Conservation (phyloP, 768 basidiomycete species). For the Cystofilobasidium capitatum region DNA sequence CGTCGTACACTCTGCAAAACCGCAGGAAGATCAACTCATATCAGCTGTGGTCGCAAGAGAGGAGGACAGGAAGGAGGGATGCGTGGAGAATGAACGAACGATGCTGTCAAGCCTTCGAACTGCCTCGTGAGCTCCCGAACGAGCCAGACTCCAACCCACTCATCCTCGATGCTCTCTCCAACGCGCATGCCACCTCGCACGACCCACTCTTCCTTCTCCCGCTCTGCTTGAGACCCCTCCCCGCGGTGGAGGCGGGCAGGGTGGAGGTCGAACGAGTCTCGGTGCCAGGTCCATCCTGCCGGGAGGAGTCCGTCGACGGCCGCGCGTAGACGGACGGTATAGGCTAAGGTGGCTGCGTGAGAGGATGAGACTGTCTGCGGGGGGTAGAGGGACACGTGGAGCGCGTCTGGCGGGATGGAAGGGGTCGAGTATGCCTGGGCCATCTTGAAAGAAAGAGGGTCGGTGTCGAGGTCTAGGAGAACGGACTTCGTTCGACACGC, state of each 20-base stretch:
- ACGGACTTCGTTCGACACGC: constrained; percentile 1
- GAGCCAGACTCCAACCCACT: constrained; percentile 91
- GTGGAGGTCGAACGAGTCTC: constrained; percentile 25
- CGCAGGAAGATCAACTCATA: background rate
- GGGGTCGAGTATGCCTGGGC: constrained; percentile 10
- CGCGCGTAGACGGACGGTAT: background rate
- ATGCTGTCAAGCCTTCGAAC: constrained; percentile 65
- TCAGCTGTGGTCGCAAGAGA: background rate
- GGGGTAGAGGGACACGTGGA: constrained; percentile 18
- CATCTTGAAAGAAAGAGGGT: background rate
- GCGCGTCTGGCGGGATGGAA: constrained; percentile 27
- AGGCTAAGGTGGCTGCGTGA: background rate
- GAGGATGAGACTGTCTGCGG: constrained; percentile 13
- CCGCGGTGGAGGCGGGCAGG: too few species aligned
- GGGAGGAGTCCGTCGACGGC: constrained; percentile 17
- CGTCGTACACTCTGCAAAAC: constrained; percentile 69
- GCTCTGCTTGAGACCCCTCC: background rate
- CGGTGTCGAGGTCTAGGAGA: background rate
- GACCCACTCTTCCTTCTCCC: constrained; percentile 43
- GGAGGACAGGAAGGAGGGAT: background rate
- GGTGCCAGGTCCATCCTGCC: constrained; percentile 31
- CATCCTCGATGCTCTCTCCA: constrained; percentile 95
- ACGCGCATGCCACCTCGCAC: constrained; percentile 80
- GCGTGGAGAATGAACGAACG: constrained; percentile 47
- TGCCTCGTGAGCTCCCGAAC: constrained; percentile 62